These are phyloP conservation scores for Sporodiniella umbellata DNA, from an alignment of 371 early-diverging fungal species.

Conservation along the genomic window DNA sequence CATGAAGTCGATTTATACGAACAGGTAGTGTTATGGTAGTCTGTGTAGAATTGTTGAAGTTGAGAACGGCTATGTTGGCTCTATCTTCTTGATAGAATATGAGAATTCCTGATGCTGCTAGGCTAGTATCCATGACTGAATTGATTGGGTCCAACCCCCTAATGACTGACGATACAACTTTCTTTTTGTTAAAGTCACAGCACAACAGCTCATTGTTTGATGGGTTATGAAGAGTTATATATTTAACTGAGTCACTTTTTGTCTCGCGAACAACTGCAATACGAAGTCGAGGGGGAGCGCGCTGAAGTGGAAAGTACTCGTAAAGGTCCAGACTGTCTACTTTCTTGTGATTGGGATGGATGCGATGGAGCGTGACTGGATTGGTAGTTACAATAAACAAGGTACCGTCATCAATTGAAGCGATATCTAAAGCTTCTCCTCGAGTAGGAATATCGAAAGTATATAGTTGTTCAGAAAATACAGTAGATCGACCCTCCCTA, in stretches of 20 bases:
- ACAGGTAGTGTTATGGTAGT: slow-evolving; percentile 46
- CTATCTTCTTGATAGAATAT: slow-evolving; percentile 66
- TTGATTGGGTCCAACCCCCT: slow-evolving; percentile 54
- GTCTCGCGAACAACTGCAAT: slow-evolving; percentile 47
- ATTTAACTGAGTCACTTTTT: slow-evolving; percentile 28
- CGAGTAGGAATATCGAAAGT: slow-evolving; percentile 68
- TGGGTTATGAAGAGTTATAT: slow-evolving; percentile 68
- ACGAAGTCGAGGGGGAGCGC: slow-evolving; percentile 59
- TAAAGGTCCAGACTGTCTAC: slow-evolving; percentile 67
- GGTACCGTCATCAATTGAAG: slow-evolving; percentile 50
- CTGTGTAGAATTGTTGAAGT: slow-evolving; percentile 58
- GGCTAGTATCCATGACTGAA: slow-evolving; percentile 54
- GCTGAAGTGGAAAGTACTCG: slow-evolving; percentile 74
- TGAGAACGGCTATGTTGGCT: slow-evolving; percentile 53
- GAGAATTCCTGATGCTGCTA: slow-evolving; percentile 40
- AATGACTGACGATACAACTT: slow-evolving; percentile 52
- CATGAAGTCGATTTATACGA: slow-evolving; percentile 45
- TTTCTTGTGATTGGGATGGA: slow-evolving; percentile 56
- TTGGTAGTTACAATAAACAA: slow-evolving; percentile 65
- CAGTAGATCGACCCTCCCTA: slow-evolving; percentile 61
- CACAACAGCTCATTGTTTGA: slow-evolving; percentile 63
- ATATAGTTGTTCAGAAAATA: slow-evolving; percentile 70
- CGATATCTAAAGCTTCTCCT: slow-evolving; percentile 70
- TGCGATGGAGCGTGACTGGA: slow-evolving; percentile 68
- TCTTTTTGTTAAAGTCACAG: slow-evolving; percentile 57